A percentile compares a stretch with the other conserved stretches of the same genome.
Conservation (phyloP, 768 basidiomycete genomes). For the Pleurotus ostreatus region DNA sequence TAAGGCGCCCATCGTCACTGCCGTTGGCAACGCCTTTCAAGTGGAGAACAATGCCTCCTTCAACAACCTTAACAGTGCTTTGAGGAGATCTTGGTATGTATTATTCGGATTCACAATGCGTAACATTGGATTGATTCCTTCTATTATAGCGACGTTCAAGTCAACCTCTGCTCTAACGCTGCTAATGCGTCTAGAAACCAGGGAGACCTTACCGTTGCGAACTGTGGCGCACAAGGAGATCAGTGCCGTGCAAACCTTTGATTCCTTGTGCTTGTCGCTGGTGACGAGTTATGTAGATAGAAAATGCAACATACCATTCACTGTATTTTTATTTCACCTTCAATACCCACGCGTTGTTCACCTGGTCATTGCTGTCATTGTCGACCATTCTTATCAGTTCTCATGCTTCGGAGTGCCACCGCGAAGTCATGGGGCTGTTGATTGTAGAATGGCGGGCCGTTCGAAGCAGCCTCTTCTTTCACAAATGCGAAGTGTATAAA, state of each 20-base stretch:
- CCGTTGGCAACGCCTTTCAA: conserved; percentile 41
- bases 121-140: not conserved
- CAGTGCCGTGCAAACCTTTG: conserved; percentile 29
- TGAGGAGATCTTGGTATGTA: conserved; percentile 44
- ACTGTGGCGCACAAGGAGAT: conserved; percentile 41
- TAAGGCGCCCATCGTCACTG: conserved; percentile 38
- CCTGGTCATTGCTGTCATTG: too few relatives aligned
- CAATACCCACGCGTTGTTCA: too few relatives aligned
- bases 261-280: not conserved
- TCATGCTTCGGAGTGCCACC: too few relatives aligned
- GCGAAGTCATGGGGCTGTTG: too few relatives aligned
- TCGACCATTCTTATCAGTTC: too few relatives aligned
- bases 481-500: not conserved
- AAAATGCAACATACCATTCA: too few relatives aligned
- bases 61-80: conserved; percentile 39
- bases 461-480: not conserved
- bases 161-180: conserved; percentile 56
- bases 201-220: conserved; percentile 40
- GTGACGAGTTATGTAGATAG: not conserved
- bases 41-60: conserved; percentile 44
- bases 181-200: conserved; percentile 49
- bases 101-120: not conserved
- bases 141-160: conserved; percentile 42
- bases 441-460: not conserved
- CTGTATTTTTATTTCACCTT: too few relatives aligned